Conservation (phyloP, 192 early-diverging fungal species). For the Umbelopsis ramanniana region DNA sequence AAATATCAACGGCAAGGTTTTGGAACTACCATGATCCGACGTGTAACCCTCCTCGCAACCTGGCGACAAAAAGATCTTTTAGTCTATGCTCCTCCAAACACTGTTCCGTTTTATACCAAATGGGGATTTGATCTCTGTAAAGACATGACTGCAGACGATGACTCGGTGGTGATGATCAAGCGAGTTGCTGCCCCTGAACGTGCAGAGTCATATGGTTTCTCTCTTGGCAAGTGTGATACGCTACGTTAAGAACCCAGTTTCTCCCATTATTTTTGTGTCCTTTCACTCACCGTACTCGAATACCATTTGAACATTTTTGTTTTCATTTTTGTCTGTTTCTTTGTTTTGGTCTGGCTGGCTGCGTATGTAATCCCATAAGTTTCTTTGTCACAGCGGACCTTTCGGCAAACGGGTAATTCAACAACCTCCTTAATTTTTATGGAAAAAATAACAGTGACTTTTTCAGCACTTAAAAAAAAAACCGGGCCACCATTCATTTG, state of each 20-base stretch:
- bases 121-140: slow-evolving; percentile 38
- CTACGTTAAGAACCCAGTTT: not conserved
- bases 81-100: slow-evolving; percentile 41
- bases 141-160: slow-evolving; percentile 2
- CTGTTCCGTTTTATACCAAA: slow-evolving; percentile 36
- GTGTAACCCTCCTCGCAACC: slow-evolving; percentile 31
- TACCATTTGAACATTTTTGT: not conserved
- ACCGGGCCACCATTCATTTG: not conserved
- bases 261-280: not conserved
- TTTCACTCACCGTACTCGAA: too few relatives aligned
- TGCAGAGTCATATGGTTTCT: slow-evolving; percentile 14
- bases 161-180: slow-evolving; percentile 12
- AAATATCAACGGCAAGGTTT: slow-evolving; percentile 45
- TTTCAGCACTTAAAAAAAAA: not conserved
- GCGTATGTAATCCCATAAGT: too few relatives aligned
- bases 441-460: not conserved
- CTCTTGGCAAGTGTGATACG: slow-evolving; percentile 5
- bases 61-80: slow-evolving; percentile 43
- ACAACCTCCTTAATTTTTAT: not conserved
- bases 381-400: not conserved
- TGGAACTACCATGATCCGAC: slow-evolving; percentile 39
- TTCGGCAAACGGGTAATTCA: not conserved
- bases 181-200: slow-evolving; percentile 12
- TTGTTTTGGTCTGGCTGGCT: not conserved
- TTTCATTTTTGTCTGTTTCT: not conserved